Conservation (phyloP, 2,329 filamentous ascomycete genomes). For the Monosporascus sp. region DNA sequence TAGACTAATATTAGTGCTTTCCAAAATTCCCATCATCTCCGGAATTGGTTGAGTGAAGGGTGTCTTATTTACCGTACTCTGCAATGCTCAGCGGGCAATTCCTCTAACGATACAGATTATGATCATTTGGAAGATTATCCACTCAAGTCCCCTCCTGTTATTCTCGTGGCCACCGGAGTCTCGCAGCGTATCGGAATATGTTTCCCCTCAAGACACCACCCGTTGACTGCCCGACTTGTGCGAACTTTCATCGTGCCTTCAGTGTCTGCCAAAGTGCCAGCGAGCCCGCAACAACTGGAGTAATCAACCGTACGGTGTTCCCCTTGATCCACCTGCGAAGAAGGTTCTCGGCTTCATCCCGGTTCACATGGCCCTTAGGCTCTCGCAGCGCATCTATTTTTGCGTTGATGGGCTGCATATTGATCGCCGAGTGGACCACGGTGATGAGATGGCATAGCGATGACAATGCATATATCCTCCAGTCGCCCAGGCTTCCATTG, state of each 20-base stretch:
- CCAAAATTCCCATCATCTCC: no score
- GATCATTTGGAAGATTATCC: no score
- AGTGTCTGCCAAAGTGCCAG: conserved; percentile 29
- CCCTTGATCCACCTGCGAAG: conserved; percentile 30
- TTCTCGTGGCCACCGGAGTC: no score
- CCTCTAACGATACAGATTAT: no score
- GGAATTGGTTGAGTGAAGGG: no score
- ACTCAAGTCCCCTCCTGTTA: no score
- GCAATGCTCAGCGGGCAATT: no score
- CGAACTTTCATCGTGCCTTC: conserved; percentile 9
- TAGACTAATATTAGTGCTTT: no score
- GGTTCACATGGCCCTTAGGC: conserved; percentile 16
- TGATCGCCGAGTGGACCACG: conserved; percentile 42
- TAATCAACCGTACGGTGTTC: conserved; percentile 30
- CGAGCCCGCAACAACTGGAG: conserved; percentile 28
- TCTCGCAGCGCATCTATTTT: conserved; percentile 36
- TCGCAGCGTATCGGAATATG: no score
- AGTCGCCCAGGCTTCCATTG: conserved; percentile 30
- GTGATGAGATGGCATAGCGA: conserved; percentile 40
- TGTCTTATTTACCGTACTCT: no score
- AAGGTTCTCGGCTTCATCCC: conserved; percentile 25
- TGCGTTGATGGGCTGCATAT: conserved; percentile 47
- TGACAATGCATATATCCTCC: conserved; percentile 37
- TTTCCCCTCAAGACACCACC: no score
- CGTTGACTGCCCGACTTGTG: no score